Evolutionary conservation across 768 basidiomycete species (phyloP).

Genomic region (Xanthoconium stramineum): DNA sequence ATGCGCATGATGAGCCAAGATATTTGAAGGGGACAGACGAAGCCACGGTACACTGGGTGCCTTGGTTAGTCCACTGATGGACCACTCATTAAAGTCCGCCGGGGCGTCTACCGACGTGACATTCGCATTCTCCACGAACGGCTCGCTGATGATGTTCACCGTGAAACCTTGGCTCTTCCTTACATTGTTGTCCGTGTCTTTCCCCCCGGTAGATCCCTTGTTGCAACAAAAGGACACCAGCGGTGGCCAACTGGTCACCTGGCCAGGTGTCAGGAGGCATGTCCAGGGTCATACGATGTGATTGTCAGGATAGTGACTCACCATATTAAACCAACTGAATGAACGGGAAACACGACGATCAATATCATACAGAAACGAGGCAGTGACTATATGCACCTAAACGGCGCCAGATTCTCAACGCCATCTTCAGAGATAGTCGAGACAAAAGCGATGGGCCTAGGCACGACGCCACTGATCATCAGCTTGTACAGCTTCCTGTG

Average conservation of each 20-base stretch:
- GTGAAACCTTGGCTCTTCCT: constrained; percentile 43
- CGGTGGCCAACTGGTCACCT: constrained; percentile 26
- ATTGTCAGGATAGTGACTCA: background rate
- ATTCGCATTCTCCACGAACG: constrained; percentile 39
- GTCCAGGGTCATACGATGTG: background rate
- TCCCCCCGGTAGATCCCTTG: constrained; percentile 15
- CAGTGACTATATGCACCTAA: constrained; percentile 28
- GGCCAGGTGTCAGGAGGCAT: background rate
- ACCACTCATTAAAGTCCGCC: constrained; percentile 38
- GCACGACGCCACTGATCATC: constrained; percentile 38
- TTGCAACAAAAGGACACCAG: constrained; percentile 37
- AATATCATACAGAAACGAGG: background rate
- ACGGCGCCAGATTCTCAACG: constrained; percentile 40
- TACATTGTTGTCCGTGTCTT: constrained; percentile 44
- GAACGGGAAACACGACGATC: background rate
- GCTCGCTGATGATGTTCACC: constrained; percentile 55
- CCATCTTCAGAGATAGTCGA: constrained; percentile 36
- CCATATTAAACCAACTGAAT: constrained; percentile 26
- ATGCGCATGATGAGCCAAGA: background rate
- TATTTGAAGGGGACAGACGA: background rate
- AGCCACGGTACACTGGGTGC: constrained; percentile 6
- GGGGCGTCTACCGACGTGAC: constrained; percentile 37
- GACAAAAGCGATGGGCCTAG: constrained; percentile 46
- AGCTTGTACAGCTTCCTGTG: constrained; percentile 31
- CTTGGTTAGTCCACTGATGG: constrained; percentile 30